Percentiles rank a stretch among this genome's conserved stretches.
phyloP scores from a whole-genome alignment of 2,329 filamentous ascomycete species.

The Aspergillus sp. region DNA sequence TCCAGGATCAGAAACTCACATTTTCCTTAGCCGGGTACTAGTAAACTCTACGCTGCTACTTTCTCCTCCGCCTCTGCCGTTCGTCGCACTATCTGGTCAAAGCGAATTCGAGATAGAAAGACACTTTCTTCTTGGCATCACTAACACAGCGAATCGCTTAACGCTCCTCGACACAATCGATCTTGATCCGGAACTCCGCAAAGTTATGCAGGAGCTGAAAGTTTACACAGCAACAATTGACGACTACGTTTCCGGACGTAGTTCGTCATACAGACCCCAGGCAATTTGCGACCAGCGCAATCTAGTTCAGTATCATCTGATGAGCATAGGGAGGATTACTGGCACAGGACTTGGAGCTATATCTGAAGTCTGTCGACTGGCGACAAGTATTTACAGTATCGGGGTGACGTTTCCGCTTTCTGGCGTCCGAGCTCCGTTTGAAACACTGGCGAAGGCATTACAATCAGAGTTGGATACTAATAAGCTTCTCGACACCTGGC shows the following conservation, averaged over 20 bases:
- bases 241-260: not conserved
- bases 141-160: not conserved
- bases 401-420: slow-evolving; percentile 5
- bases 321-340: not conserved
- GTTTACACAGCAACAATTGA: not conserved
- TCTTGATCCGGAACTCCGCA: not conserved
- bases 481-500: not conserved
- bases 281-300: slow-evolving; percentile 9
- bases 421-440: not conserved
- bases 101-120: not conserved
- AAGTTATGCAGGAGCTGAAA: not conserved
- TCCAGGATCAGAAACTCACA: too few relatives aligned
- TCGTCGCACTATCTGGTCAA: not conserved
- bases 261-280: not conserved
- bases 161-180: not conserved
- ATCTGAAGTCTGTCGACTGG: not conserved
- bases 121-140: not conserved
- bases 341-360: too few relatives aligned
- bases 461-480: not conserved
- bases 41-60: slow-evolving; percentile 8
- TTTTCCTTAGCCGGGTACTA: not conserved
- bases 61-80: not conserved
- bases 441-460: not conserved
- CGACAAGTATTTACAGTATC: not conserved
- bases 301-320: not conserved